phyloP scores from a whole-genome alignment of 768 basidiomycete genomes.

The Podaxis sp. region DNA sequence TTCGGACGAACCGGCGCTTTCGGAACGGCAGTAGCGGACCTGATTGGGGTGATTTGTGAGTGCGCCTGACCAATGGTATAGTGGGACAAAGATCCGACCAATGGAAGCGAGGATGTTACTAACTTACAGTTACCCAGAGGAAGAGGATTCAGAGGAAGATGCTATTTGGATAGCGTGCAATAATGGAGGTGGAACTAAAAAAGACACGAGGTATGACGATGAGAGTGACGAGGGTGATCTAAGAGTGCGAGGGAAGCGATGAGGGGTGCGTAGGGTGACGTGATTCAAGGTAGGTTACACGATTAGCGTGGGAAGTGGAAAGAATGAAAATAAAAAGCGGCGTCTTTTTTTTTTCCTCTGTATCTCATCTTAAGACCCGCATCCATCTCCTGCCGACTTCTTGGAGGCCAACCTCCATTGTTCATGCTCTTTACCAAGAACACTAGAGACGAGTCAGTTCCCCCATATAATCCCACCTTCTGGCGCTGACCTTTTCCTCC shows the following conservation, averaged over 20 bases:
- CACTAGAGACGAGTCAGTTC: constrained; percentile 84
- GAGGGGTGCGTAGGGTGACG: neutral
- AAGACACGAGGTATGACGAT: neutral
- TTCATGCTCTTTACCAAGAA: constrained; percentile 83
- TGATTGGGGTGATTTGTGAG: neutral
- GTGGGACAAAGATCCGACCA: constrained; percentile 8
- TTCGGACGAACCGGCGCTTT: neutral
- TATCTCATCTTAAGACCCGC: constrained; percentile 13
- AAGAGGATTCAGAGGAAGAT: neutral
- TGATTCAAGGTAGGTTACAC: neutral
- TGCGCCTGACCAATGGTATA: neutral
- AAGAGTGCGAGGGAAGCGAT: neutral
- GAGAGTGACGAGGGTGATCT: neutral
- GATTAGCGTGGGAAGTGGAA: constrained; percentile 11
- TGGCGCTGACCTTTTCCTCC: constrained; percentile 26
- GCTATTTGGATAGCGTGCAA: neutral
- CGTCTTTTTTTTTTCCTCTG: constrained; percentile 14
- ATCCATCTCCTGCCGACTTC: constrained; percentile 15
- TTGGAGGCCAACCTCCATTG: constrained; percentile 28
- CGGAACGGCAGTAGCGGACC: neutral
- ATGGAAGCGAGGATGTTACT: neutral
- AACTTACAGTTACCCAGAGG: neutral
- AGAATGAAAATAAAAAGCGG: constrained; percentile 17
- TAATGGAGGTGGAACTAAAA: neutral
- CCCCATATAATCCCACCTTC: constrained; percentile 3